Conservation (phyloP, 768 basidiomycete species). For the Termitomyces sp. region DNA sequence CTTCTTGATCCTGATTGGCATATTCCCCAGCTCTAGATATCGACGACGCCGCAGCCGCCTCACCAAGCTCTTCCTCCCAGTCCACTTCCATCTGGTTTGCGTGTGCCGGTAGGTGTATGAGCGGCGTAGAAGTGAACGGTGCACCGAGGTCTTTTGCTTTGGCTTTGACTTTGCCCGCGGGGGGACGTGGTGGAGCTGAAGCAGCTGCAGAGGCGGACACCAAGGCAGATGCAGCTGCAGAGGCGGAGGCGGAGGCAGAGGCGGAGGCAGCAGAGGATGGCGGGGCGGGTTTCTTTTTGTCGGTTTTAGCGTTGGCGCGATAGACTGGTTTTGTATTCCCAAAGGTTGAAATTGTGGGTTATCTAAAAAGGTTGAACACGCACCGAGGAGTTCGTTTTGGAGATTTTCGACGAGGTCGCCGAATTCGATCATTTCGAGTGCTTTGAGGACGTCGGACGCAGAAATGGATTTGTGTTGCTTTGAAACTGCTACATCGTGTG, state of each 20-base stretch:
- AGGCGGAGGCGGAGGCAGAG: conserved; percentile 5
- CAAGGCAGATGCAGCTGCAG: conserved; percentile 16
- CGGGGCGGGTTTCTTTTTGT: conserved; percentile 43
- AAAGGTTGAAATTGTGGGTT: not conserved
- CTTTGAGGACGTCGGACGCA: conserved; percentile 86
- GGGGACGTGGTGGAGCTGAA: conserved; percentile 10
- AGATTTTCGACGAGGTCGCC: conserved; percentile 61
- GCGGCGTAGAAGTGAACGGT: conserved; percentile 26
- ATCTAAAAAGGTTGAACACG: conserved; percentile 11
- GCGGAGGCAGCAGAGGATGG: conserved; percentile 15
- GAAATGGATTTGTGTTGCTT: conserved; percentile 82
- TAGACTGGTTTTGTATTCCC: conserved; percentile 38
- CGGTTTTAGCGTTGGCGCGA: conserved; percentile 55
- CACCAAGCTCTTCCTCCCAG: conserved; percentile 20
- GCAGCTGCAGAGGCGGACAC: not conserved
- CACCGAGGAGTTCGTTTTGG: conserved; percentile 60
- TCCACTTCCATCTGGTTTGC: conserved; percentile 26
- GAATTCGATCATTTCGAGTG: conserved; percentile 74
- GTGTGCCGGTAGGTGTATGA: conserved; percentile 17
- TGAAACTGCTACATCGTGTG: conserved; percentile 84
- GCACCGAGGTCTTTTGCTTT: conserved; percentile 30
- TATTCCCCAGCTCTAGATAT: conserved; percentile 2
- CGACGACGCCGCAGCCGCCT: conserved; percentile 21
- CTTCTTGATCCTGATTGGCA: conserved; percentile 17
- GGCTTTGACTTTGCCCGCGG: conserved; percentile 25